Evolutionary conservation across 345 rosid genomes (phyloP).

Genomic region (Euphorbia pulcherrima): DNA sequence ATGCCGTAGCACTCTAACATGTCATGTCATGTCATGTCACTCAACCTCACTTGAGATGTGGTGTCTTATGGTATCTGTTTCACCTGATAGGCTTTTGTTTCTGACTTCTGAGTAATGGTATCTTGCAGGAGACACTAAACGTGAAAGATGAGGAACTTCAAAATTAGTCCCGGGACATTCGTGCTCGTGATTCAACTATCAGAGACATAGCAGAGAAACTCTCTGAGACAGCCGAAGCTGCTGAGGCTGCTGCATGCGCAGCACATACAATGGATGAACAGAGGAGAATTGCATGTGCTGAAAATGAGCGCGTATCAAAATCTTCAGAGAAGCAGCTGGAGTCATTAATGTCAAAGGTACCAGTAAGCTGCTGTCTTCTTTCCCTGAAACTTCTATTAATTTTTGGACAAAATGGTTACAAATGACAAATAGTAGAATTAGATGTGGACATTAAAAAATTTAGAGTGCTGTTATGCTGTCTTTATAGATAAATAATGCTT

Average conservation of each 20-base stretch:
- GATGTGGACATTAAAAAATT: not conserved
- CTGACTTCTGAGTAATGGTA: not conserved
- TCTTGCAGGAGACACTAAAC: slow-evolving; percentile 78
- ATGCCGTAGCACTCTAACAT: not conserved
- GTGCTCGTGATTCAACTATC: slow-evolving; percentile 87
- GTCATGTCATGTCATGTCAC: not conserved
- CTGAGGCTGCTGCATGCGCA: slow-evolving; percentile 94
- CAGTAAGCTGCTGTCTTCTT: slow-evolving; percentile 14
- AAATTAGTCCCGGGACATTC: slow-evolving; percentile 77
- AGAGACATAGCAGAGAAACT: slow-evolving; percentile 86
- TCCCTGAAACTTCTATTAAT: not conserved
- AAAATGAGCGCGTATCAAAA: slow-evolving; percentile 66
- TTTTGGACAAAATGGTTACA: not conserved
- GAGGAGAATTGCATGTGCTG: slow-evolving; percentile 65
- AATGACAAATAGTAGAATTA: not conserved
- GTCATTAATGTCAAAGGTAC: slow-evolving; percentile 54
- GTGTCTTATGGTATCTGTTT: slow-evolving; percentile 12
- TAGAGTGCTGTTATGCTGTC: not conserved
- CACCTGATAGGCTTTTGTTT: slow-evolving; percentile 16
- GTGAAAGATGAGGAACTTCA: slow-evolving; percentile 97
- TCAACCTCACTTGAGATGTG: slow-evolving; percentile 3
- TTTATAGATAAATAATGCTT: not conserved
- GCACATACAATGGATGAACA: slow-evolving; percentile 93
- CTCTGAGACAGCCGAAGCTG: slow-evolving; percentile 97
- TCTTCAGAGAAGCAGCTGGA: slow-evolving; percentile 58